These are phyloP conservation scores for Hanseniaspora opuntiae DNA, from an alignment of 805 yeast species.

Conservation along the genomic window DNA sequence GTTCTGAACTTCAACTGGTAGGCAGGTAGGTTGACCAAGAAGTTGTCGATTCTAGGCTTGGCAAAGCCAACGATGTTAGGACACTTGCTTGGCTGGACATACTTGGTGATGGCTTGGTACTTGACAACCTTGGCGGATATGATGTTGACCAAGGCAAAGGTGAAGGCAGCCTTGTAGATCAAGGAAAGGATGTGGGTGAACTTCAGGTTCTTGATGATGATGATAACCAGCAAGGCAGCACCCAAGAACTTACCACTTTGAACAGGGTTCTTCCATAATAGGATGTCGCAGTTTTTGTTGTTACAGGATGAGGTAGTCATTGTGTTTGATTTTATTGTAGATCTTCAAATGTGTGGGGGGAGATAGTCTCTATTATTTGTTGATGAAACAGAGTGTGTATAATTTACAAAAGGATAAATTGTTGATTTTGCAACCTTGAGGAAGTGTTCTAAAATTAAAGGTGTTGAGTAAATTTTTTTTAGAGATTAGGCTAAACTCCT, in stretches of 20 bases:
- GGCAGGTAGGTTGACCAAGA: slow-evolving; percentile 30
- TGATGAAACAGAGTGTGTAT: background rate
- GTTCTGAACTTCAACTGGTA: slow-evolving; percentile 43
- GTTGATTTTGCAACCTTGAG: background rate
- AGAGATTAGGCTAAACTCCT: no score
- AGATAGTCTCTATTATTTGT: background rate
- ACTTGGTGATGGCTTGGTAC: slow-evolving; percentile 36
- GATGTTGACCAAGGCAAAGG: slow-evolving; percentile 56
- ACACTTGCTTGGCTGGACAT: slow-evolving; percentile 42
- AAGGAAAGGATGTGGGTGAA: slow-evolving; percentile 48
- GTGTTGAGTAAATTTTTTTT: no score
- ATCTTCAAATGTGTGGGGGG: background rate
- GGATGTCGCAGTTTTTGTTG: slow-evolving; percentile 16
- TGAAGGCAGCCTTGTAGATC: slow-evolving; percentile 42
- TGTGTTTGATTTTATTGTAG: background rate
- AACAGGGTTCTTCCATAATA: slow-evolving; percentile 34
- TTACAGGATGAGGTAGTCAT: background rate
- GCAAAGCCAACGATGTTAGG: slow-evolving; percentile 24
- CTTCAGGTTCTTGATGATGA: slow-evolving; percentile 51
- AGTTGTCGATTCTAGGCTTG: slow-evolving; percentile 23
- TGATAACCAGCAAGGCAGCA: slow-evolving; percentile 39
- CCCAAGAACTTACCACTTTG: slow-evolving; percentile 68
- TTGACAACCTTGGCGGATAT: slow-evolving; percentile 3
- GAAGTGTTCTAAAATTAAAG: background rate
- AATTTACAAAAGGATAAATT: background rate